Conservation (phyloP, 495 filamentous ascomycete genomes). For the Talaromyces stipitatus region DNA sequence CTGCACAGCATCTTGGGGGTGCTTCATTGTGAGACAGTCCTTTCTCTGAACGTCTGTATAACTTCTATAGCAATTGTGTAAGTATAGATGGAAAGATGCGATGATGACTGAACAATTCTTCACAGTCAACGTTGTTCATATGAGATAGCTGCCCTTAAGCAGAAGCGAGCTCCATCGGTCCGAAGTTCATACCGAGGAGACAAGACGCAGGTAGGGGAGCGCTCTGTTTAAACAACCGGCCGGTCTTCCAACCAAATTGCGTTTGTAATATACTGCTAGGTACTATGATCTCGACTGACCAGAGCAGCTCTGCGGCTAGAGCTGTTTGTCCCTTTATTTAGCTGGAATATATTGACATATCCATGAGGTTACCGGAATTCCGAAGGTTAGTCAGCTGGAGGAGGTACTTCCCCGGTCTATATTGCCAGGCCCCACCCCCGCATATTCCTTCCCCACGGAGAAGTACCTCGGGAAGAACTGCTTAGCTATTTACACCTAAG, state of each 20-base stretch:
- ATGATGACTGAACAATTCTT: not conserved
- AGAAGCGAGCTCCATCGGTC: not conserved
- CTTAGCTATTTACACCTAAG: no score
- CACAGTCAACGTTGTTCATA: not conserved
- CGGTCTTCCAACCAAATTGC: not conserved
- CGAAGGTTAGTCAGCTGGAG: no score
- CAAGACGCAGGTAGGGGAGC: no score
- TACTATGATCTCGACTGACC: not conserved
- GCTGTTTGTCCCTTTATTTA: no score
- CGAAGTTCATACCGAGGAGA: not conserved
- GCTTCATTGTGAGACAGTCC: conserved; percentile 5
- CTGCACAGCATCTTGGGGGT: conserved; percentile 33
- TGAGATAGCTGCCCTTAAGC: not conserved
- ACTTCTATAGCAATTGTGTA: not conserved
- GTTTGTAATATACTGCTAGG: not conserved
- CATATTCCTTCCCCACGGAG: no score
- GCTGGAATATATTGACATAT: no score
- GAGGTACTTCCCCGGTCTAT: no score
- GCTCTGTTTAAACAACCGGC: no score
- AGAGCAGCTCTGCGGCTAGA: not conserved
- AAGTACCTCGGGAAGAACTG: no score
- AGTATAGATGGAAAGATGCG: not conserved
- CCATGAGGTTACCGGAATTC: no score
- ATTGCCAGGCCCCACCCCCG: no score
- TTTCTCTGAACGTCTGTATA: not conserved